Evolutionary conservation across 2,329 filamentous ascomycete species (phyloP), one percentile per base, ranked within the genome.

Genomic region (Annulohypoxylon truncatum): DNA sequence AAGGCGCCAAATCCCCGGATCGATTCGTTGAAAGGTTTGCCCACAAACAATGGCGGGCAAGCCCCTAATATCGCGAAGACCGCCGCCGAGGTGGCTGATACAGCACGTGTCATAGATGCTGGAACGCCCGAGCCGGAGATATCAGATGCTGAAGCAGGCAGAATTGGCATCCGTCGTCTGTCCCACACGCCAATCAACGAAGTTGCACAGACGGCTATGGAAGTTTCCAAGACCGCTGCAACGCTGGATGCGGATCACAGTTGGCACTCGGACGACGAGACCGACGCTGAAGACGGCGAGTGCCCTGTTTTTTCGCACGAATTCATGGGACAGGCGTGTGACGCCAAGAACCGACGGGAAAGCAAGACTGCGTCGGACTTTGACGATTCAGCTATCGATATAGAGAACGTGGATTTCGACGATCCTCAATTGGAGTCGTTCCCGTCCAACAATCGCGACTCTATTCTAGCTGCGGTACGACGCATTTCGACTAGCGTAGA

Each of bases 161-260:
- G 74, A 40, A 73, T 72, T 48, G 77, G 77, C n/a, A 64, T 72
- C 20, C 73, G 78, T 55, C 75, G 77, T 28, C 67, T 80, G 53
- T 79, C 79, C 3, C 70, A 66, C 3, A 81, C 81, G 2, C 80
- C 81, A 3, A 80, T 81, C 48, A 74, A 77, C 24, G 74, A 84
- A 61, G 79, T 81, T 44, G 78, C 82, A 9, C 73, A 73, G 4
- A 81, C 79, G 5, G 81, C 82, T 4, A 81, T 80, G 2, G 83
- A 85, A 68, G 81, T 82, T 29, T 79, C 80, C 18, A 78, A 82
- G 57, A 77, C 76, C 24, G 81, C 82, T 15, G 73, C 79, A 61
- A 74, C 71, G 3, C 69, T 82, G 9, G 81, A 83, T 60, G 40
- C 57, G 8, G 66, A 73, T 18, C 61, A 71, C 18, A 61, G 70